A percentile compares a stretch with the other conserved stretches of the same genome.
phyloP scores from a whole-genome alignment of 345 rosid genomes.

The Brassica incana region DNA sequence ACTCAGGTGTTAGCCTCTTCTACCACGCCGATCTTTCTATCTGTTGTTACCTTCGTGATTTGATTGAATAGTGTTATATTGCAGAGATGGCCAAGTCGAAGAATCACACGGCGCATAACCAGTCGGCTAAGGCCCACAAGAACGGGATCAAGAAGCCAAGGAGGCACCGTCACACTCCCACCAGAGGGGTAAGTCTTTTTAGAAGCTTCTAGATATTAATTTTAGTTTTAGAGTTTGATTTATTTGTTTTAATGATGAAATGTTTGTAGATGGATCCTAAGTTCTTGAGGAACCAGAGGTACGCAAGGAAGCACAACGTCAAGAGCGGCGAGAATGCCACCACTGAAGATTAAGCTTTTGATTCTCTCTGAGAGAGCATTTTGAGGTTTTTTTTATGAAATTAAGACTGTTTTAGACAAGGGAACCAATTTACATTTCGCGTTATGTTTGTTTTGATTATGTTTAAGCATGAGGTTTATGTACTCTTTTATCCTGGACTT shows the following conservation, averaged over 20 bases:
- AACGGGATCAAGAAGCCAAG: constrained; percentile 98
- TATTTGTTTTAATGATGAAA: not conserved
- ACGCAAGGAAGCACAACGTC: constrained; percentile 91
- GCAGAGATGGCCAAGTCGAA: constrained; percentile 97
- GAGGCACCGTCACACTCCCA: constrained; percentile 91
- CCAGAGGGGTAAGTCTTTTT: constrained; percentile 73
- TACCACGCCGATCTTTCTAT: not conserved
- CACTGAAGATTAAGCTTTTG: constrained; percentile 38
- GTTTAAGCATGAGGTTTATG: constrained; percentile 16
- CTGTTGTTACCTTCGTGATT: not conserved
- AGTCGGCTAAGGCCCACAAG: constrained; percentile 94
- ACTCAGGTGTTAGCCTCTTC: constrained; percentile 18
- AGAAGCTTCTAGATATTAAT: not conserved
- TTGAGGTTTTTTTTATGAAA: constrained; percentile 9
- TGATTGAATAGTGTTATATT: not conserved
- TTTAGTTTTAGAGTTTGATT: not conserved
- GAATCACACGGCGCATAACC: constrained; percentile 99
- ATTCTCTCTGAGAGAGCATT: not conserved
- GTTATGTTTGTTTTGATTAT: not conserved
- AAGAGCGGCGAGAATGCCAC: constrained; percentile 45
- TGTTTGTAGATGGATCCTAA: constrained; percentile 82
- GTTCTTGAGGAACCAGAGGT: constrained; percentile 99
- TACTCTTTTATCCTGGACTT: constrained; percentile 6
- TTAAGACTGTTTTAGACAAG: constrained; percentile 4
- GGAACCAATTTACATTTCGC: not conserved